A percentile compares a stretch with the other conserved stretches of the same genome.
These are phyloP conservation scores for Colletotrichum sp. DNA, from an alignment of 2,329 filamentous ascomycete species.

Conservation along the genomic window DNA sequence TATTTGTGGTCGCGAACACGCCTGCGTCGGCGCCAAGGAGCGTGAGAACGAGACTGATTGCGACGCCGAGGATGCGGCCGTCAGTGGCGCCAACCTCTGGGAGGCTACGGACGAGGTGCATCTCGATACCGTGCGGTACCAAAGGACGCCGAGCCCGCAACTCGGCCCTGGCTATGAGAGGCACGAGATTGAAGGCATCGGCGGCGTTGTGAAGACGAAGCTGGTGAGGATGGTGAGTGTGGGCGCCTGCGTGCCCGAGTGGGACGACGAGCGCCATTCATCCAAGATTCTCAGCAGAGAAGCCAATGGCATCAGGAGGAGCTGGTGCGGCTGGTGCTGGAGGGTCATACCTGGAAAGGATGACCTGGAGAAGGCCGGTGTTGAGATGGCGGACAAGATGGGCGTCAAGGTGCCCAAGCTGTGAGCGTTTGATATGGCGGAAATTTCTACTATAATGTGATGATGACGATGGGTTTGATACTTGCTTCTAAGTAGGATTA, in stretches of 20 bases:
- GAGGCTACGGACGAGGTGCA: slow-evolving; percentile 30
- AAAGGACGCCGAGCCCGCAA: slow-evolving; percentile 52
- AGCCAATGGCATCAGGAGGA: slow-evolving; percentile 69
- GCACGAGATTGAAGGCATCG: slow-evolving; percentile 91
- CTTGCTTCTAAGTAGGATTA: background rate
- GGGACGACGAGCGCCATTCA: slow-evolving; percentile 75
- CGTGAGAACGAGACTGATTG: slow-evolving; percentile 87
- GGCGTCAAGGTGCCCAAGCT: background rate
- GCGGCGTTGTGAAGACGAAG: slow-evolving; percentile 86
- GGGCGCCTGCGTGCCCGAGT: slow-evolving; percentile 85
- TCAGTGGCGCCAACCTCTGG: slow-evolving; percentile 29
- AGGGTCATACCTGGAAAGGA: slow-evolving; percentile 68
- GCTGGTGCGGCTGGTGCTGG: slow-evolving; percentile 93
- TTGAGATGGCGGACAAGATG: background rate
- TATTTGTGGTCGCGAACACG: slow-evolving; percentile 79
- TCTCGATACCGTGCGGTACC: slow-evolving; percentile 24
- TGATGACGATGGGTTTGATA: background rate
- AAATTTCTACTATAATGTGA: background rate
- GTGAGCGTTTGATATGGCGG: background rate
- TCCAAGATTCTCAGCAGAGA: slow-evolving; percentile 74
- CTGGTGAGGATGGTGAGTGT: slow-evolving; percentile 82
- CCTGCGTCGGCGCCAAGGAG: slow-evolving; percentile 77
- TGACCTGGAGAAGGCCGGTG: slow-evolving; percentile 20
- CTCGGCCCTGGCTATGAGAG: slow-evolving; percentile 77
- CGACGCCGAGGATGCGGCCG: slow-evolving; percentile 75